phyloP scores from a whole-genome alignment of 805 yeast genomes.

The Candida chauliodis region DNA sequence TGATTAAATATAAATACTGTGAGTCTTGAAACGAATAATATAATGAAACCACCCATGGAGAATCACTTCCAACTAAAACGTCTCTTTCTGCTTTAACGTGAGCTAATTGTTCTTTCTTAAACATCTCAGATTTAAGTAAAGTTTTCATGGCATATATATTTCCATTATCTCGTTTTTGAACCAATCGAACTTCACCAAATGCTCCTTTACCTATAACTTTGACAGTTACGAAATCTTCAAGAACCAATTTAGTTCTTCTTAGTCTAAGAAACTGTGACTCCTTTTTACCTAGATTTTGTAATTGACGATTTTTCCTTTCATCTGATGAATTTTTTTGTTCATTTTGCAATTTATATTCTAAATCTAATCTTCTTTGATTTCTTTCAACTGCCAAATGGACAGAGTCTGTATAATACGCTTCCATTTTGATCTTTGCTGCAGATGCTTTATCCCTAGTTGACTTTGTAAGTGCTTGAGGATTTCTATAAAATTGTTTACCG shows the following conservation, averaged over 20 bases:
- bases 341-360: constrained; percentile 66
- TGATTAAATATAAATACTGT: constrained; percentile 68
- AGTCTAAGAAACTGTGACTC: constrained; percentile 84
- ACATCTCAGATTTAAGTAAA: constrained; percentile 85
- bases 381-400: constrained; percentile 93
- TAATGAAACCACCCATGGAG: constrained; percentile 84
- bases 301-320: constrained; percentile 79
- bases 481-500: constrained; percentile 58
- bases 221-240: constrained; percentile 84
- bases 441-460: constrained; percentile 79
- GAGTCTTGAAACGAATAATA: constrained; percentile 81
- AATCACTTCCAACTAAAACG: constrained; percentile 84
- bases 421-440: constrained; percentile 75
- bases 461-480: constrained; percentile 75
- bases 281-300: constrained; percentile 78
- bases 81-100: constrained; percentile 96
- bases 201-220: constrained; percentile 97
- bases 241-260: constrained; percentile 75
- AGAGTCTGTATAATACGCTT: constrained; percentile 79
- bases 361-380: constrained; percentile 83
- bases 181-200: constrained; percentile 93
- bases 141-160: constrained; percentile 95
- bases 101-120: constrained; percentile 88
- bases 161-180: constrained; percentile 89
- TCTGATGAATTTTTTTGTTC: constrained; percentile 69